Conservation (phyloP, 1,284 basidiomycete species). For the Thelephora terrestris region DNA sequence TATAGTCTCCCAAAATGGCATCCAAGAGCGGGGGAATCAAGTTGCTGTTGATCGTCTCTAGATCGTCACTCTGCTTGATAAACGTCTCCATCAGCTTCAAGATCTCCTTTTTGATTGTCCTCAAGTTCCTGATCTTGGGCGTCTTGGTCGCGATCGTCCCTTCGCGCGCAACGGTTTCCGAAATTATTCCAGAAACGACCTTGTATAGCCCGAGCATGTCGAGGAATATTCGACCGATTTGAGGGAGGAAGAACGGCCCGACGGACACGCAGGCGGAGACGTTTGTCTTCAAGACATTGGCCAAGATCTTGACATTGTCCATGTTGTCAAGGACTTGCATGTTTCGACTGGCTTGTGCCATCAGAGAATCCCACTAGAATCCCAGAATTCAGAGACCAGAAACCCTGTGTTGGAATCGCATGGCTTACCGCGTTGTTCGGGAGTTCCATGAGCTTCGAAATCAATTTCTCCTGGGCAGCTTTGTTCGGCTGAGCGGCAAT, state of each 20-base stretch:
- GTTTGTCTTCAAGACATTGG: slow-evolving; percentile 98
- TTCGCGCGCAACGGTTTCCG: slow-evolving; percentile 82
- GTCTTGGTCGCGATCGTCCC: slow-evolving; percentile 93
- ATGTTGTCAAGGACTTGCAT: slow-evolving; percentile 86
- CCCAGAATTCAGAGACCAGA: slow-evolving; percentile 2
- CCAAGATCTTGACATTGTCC: slow-evolving; percentile 96
- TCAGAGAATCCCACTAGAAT: slow-evolving; percentile 88
- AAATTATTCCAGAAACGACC: slow-evolving; percentile 96
- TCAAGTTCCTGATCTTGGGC: slow-evolving; percentile 88
- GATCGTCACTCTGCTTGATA: slow-evolving; percentile 92
- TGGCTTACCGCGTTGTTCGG: slow-evolving; percentile 88
- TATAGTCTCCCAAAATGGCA: slow-evolving; percentile 96
- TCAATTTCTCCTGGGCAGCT: slow-evolving; percentile 91
- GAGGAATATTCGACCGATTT: slow-evolving; percentile 92
- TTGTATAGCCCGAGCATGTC: slow-evolving; percentile 99
- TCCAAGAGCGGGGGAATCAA: slow-evolving; percentile 96
- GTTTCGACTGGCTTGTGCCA: slow-evolving; percentile 91
- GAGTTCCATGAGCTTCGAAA: slow-evolving; percentile 92
- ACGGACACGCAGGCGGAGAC: slow-evolving; percentile 97
- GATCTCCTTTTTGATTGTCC: slow-evolving; percentile 99
- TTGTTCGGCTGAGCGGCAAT: slow-evolving; percentile 98
- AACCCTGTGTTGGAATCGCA: neutral
- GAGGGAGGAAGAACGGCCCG: slow-evolving; percentile 94
- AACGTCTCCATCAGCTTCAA: slow-evolving; percentile 97
- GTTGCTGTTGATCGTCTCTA: slow-evolving; percentile 85